Evolutionary conservation across 495 filamentous ascomycete genomes (phyloP).

Genomic region (Neurospora sublineolata): DNA sequence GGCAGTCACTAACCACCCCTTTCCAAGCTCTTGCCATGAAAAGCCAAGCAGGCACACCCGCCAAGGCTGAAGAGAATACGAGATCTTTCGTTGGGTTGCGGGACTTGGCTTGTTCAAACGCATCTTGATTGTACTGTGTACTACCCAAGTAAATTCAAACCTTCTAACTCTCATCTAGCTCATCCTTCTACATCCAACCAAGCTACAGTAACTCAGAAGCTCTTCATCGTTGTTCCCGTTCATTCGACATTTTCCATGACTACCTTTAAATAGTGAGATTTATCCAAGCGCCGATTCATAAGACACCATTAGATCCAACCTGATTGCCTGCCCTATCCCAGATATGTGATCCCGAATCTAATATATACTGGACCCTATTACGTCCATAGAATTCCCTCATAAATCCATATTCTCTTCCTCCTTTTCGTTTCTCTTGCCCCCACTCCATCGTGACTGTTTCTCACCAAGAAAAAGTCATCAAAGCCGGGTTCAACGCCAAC

Average conservation of each 20-base stretch:
- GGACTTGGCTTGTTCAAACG: not conserved
- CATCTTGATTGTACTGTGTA: not conserved
- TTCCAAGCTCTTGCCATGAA: too few species aligned
- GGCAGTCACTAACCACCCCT: too few species aligned
- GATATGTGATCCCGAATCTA: not conserved
- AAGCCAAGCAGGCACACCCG: too few species aligned
- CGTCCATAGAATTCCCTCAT: not conserved
- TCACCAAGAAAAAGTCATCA: slow-evolving; percentile 74
- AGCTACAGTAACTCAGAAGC: not conserved
- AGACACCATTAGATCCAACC: not conserved
- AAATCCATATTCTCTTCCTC: too few species aligned
- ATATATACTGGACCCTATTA: not conserved
- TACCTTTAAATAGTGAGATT: too few species aligned
- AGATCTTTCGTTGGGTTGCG: too few species aligned
- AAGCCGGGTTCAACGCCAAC: slow-evolving; percentile 61
- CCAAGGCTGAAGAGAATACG: too few species aligned
- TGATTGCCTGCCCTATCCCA: too few species aligned
- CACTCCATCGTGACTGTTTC: not conserved
- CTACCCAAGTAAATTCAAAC: not conserved
- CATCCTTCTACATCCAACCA: too few species aligned
- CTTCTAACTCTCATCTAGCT: not conserved
- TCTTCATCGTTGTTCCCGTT: not conserved
- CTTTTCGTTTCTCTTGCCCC: too few species aligned
- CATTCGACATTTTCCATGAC: not conserved
- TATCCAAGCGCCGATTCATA: not conserved